Evolutionary conservation across 257 asterid species (phyloP), one percentile per base, ranked within the genome.

Genomic region (Scutellaria baicalensis): DNA sequence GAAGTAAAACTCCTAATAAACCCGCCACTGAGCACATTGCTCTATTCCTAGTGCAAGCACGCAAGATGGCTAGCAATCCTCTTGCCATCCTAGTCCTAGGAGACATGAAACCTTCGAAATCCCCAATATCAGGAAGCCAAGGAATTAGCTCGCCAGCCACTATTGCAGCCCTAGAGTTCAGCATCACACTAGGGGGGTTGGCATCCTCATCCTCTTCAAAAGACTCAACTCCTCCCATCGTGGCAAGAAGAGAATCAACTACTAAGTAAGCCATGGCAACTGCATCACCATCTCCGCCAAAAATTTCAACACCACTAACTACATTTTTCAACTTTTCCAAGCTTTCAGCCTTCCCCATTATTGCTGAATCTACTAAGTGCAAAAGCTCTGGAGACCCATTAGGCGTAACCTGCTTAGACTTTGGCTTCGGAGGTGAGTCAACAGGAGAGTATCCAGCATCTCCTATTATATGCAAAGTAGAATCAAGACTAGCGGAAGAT

Each of bases 161-260:
- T 72, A 93, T 89, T 43, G 99, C 99, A 78, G 99, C 99, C 86
- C 99, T 88, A 59, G 99, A 93, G 81, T 93, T 93, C 76, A 91
- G 82, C 99, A 93, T 93, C 84, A 93, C 99, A 74, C 97, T 93
- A 45, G 99, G 99, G 33, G 97, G 99, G 81, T 89, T 93, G 62
- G 84, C 87, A 81, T 93, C 95, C 74, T 77, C 93, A 67, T 92
- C 89, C 82, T 87, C 97, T 77, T 89, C 99, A 81, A 93, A 93
- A 80, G 95, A 93, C 83, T 93, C 99, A 38, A 93, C 97, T 60
- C 99, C 99, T 75, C 99, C 99, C 99, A 93, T 93, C 8, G 97
- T 93, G 56, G 95, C 96, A 79, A 93, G 96, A 83, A 93, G 97
- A 3, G 99, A 93, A 80, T 93, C 99, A 74, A 91, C 89, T 13